Evolutionary conservation across 768 basidiomycete species (phyloP).

Genomic region (Galerina sulciceps): DNA sequence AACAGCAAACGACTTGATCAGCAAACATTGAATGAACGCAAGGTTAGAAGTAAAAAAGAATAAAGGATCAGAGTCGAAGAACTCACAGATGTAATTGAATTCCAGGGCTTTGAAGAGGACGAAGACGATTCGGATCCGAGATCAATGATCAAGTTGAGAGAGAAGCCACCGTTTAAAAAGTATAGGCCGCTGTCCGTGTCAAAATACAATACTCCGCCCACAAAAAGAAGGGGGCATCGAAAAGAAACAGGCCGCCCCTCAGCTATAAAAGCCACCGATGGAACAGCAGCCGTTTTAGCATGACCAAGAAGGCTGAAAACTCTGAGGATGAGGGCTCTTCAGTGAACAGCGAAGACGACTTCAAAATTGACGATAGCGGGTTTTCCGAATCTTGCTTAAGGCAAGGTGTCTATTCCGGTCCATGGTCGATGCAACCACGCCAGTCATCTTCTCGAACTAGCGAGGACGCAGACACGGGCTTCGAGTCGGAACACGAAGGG

Average conservation of each 20-base stretch:
- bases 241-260: no score
- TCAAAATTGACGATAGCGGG: slow-evolving; percentile 2
- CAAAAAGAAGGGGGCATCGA: no score
- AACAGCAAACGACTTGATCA: no score
- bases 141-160: not conserved
- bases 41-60: not conserved
- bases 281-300: no score
- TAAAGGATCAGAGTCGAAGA: not conserved
- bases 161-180: not conserved
- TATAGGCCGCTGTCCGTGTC: not conserved
- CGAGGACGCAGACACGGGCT: not conserved
- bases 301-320: no score
- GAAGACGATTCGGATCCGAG: not conserved
- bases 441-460: slow-evolving; percentile 5
- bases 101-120: not conserved
- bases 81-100: not conserved
- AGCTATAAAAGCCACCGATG: no score
- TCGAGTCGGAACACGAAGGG: not conserved
- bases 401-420: not conserved
- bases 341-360: not conserved
- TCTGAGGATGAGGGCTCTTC: no score
- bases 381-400: not conserved
- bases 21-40: not conserved
- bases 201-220: no score
- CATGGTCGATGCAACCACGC: slow-evolving; percentile 3